Base-by-base conservation (phyloP, 305 asterid species). In the Solanum hybrid region DNA sequence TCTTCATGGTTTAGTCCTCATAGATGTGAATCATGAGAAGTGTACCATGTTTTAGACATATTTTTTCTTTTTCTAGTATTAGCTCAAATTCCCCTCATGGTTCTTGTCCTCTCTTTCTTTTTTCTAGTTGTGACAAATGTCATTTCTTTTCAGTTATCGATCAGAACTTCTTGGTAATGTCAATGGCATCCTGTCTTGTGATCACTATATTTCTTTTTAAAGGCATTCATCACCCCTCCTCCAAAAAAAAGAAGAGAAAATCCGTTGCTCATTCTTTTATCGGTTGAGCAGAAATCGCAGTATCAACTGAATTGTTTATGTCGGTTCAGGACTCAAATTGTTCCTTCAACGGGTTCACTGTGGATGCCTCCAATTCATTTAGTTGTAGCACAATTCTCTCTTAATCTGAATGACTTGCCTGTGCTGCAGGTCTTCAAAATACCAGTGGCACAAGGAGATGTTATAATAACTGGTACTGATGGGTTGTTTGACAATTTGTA, bases 401-500 rank as follows among this genome's bases (percentile, higher is more conserved):
- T 82, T 42, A 45, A 82, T 82, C 73, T 88, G 71, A 89, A 86
- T 79, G 89, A 40, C 36, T 27, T 80, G 27, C 80, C 66, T 78
- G 73, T 91, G 93, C 64, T 92, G 93, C 94, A 97, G 99, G 97
- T 94, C 85, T 97, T 96, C 90, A 94, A 95, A 14, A 92, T 97
- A 38, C 93, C 97, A 34, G 99, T 97, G 90, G 99, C 99, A 89
- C 96, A 97, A 9, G 99, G 99, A 90, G 99, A 97, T 91, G 98
- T 96, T 27, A 94, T 96, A 91, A 93, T 96, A 89, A 95, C 99
- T 15, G 99, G 99, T 81, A 96, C 99, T 15, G 99, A 97, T 93
- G 99, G 99, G 85, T 96, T 97, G 22, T 97, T 97, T 11, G 99
- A 97, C 94, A 97, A 97, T 93, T 91, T 97, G 91, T 97, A 95